Evolutionary conservation across 2,329 filamentous ascomycete genomes (phyloP).

Genomic region (Apiospora marii): DNA sequence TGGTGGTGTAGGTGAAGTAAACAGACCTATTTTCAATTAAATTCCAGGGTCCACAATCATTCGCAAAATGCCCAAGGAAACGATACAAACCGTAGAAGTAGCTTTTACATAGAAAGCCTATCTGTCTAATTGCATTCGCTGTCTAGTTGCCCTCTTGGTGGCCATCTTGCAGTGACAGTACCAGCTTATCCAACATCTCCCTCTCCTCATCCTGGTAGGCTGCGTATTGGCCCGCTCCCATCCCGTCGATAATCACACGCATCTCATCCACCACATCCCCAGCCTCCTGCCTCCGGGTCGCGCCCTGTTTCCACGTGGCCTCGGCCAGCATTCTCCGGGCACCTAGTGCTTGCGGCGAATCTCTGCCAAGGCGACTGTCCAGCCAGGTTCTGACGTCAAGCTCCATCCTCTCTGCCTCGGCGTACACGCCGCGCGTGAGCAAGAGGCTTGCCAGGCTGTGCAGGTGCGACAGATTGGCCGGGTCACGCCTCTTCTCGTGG

Average conservation of each 20-base stretch:
- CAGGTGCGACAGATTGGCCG: slow-evolving; percentile 27
- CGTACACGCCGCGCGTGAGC: slow-evolving; percentile 24
- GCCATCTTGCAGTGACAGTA: not conserved
- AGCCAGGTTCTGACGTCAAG: slow-evolving; percentile 22
- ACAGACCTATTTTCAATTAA: not conserved
- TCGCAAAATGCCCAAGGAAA: too few species aligned
- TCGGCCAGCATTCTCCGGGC: slow-evolving; percentile 70
- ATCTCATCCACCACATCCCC: slow-evolving; percentile 25
- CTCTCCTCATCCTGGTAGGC: slow-evolving; percentile 30
- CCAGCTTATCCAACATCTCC: slow-evolving; percentile 23
- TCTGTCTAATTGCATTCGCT: not conserved
- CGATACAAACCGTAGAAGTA: too few species aligned
- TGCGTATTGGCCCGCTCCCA: slow-evolving; percentile 26
- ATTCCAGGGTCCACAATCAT: too few species aligned
- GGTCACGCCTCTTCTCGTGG: slow-evolving; percentile 24
- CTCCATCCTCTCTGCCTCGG: slow-evolving; percentile 24
- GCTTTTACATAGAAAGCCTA: too few species aligned
- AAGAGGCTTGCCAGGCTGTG: slow-evolving; percentile 27
- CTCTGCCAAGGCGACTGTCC: slow-evolving; percentile 88
- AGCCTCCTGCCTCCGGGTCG: slow-evolving; percentile 23
- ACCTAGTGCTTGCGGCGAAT: slow-evolving; percentile 70
- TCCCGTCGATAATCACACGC: slow-evolving; percentile 20
- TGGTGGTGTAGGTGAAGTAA: not conserved
- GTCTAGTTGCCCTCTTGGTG: not conserved
- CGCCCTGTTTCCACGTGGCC: slow-evolving; percentile 27